Evolutionary conservation across 2,329 filamentous ascomycete genomes (phyloP), one percentile per base, ranked within the genome.

Genomic region (Davidsoniella virescens): DNA sequence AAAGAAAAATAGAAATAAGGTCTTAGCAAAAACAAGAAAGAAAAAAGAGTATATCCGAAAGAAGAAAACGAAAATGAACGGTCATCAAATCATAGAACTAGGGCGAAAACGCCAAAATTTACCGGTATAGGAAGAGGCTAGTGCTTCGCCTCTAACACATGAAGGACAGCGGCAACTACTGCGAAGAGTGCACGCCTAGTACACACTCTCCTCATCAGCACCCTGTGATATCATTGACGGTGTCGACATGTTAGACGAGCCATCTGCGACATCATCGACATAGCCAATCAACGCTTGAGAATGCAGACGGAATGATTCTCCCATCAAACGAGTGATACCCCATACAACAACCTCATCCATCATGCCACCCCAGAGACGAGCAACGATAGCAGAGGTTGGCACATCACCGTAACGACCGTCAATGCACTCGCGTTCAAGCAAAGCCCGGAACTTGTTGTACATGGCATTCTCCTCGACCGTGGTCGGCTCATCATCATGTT

Each of bases 271-370:
- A 59, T 88, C 84, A 63, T 95, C 90, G 63, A 95, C 87, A 62
- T 94, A 96, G 64, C 90, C 88, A 57, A 90, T 79, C 33, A 98
- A 80, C 57, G 92, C 88, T 69, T 96, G 88, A 37, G 88, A 85
- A 67, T 96, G 90, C 52, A 95, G 79, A 63, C 93, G 92, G 76
- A 98, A 96, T 48, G 92, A 88, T 67, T 96, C 92, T 60, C 92
- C 92, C 84, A 96, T 94, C 47, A 96, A 78, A 63, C 93, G 87
- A 59, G 86, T 90, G 62, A 93, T 90, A 52, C 92, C 92, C 92
- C 92, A 96, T 54, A 98, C 92, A 58, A 96, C 90, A 55, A 96
- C 92, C 68, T 95, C 92, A 63, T 96, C 92, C 56, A 96, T 80
- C 83, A 96, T 95, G 56, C 87, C 90, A 59, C 90, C 92, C 92